Evolutionary conservation across 2,329 filamentous ascomycete genomes (phyloP).

Genomic region (Paraphoma sp.): DNA sequence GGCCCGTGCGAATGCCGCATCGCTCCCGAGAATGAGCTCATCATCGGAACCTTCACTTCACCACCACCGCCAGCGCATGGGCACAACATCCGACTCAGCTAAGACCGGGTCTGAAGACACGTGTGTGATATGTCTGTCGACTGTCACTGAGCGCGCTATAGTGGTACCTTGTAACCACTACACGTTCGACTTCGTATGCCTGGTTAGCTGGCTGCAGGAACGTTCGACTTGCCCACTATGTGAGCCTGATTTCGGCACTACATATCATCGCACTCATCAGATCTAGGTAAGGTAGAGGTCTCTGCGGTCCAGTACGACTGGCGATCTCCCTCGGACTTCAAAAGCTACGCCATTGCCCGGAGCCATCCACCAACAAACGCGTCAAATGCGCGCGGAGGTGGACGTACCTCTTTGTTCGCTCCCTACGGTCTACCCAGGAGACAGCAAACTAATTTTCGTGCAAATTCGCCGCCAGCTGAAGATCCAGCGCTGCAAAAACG

Average conservation of each 20-base stretch:
- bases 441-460: constrained; percentile 20
- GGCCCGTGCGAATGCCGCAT: constrained; percentile 20
- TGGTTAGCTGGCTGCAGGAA: constrained; percentile 80
- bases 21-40: constrained; percentile 24
- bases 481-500: constrained; percentile 64
- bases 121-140: constrained; percentile 89
- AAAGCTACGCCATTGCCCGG: constrained; percentile 63
- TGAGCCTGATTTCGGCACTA: constrained; percentile 50
- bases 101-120: constrained; percentile 30
- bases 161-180: constrained; percentile 79
- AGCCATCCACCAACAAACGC: constrained; percentile 19
- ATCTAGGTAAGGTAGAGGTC: constrained; percentile 59
- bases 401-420: constrained; percentile 15
- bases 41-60: constrained; percentile 9
- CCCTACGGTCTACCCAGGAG: constrained; percentile 25
- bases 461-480: constrained; percentile 32
- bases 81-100: constrained; percentile 16
- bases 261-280: background rate
- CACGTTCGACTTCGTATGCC: constrained; percentile 85
- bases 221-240: constrained; percentile 80
- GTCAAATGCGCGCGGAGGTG: background rate
- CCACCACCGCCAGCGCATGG: constrained; percentile 33
- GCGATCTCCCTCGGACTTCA: constrained; percentile 59
- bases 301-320: constrained; percentile 71
- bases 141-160: constrained; percentile 73